Conservation (phyloP, 1,284 basidiomycete genomes). For the Ganoderma meredithae region DNA sequence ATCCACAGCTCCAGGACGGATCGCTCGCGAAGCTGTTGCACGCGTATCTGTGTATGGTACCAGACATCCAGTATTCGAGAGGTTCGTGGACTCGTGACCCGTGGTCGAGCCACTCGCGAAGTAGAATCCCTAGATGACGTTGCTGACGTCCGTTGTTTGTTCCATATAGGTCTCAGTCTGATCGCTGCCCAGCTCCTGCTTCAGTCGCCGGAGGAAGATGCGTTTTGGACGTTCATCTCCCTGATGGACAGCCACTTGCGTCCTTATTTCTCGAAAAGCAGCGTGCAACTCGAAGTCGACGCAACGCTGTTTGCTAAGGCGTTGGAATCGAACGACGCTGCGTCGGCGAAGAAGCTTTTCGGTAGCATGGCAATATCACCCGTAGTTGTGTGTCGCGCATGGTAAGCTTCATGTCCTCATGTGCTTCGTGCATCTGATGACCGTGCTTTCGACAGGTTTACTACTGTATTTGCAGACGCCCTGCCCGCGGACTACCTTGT, state of each 20-base stretch:
- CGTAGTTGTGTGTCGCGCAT: constrained; percentile 62
- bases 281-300: constrained; percentile 84
- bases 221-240: constrained; percentile 92
- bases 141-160: constrained; percentile 20
- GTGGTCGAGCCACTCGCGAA: too few relatives aligned
- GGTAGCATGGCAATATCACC: constrained; percentile 69
- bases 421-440: neutral
- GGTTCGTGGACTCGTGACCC: constrained; percentile 40
- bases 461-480: constrained; percentile 76
- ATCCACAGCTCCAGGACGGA: constrained; percentile 61
- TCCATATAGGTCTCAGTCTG: constrained; percentile 69
- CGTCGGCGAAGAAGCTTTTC: constrained; percentile 72
- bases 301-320: constrained; percentile 79
- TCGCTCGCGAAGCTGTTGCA: constrained; percentile 68
- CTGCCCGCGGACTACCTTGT: constrained; percentile 83
- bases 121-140: neutral
- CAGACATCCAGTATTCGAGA: constrained; percentile 76
- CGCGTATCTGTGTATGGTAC: constrained; percentile 83
- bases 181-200: constrained; percentile 83
- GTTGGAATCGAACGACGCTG: constrained; percentile 72
- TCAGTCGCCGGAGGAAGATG: constrained; percentile 89
- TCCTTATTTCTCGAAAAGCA: constrained; percentile 79
- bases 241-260: constrained; percentile 84
- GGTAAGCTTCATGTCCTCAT: constrained; percentile 49
- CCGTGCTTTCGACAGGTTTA: constrained; percentile 60